phyloP scores from a whole-genome alignment of 2,329 filamentous ascomycete genomes.

The Penicillium sclerotiorum region DNA sequence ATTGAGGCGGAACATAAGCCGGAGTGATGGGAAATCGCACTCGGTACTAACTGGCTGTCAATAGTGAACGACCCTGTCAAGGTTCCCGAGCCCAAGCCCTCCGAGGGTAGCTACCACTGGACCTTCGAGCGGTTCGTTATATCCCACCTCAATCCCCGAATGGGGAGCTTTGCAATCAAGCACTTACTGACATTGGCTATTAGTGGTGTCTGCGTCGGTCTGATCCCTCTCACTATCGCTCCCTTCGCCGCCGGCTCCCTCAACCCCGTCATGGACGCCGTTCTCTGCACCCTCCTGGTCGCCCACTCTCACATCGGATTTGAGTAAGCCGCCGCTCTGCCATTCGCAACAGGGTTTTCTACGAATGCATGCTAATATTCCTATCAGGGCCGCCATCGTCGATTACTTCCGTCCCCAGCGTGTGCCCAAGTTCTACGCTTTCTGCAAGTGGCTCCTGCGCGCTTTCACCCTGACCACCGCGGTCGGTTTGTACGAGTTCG shows the following conservation, averaged over 20 bases:
- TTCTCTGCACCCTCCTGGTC: constrained; percentile 79
- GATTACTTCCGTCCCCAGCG: constrained; percentile 83
- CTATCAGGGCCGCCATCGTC: constrained; percentile 68
- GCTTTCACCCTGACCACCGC: constrained; percentile 77
- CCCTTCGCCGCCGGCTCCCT: constrained; percentile 91
- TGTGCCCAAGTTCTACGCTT: constrained; percentile 67
- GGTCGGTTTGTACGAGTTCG: constrained; percentile 93
- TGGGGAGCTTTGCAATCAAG: background rate
- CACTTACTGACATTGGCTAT: constrained; percentile 8
- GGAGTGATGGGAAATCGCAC: background rate
- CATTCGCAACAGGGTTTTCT: background rate
- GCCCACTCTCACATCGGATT: constrained; percentile 97
- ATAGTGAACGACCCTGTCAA: constrained; percentile 85
- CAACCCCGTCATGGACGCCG: constrained; percentile 84
- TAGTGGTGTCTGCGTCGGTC: constrained; percentile 74
- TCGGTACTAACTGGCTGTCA: constrained; percentile 18
- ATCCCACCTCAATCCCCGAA: background rate
- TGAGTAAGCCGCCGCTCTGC: constrained; percentile 58
- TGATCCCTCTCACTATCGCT: constrained; percentile 84
- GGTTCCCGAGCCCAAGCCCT: constrained; percentile 70
- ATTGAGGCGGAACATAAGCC: constrained; percentile 2
- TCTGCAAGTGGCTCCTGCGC: constrained; percentile 78
- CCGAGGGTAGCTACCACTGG: constrained; percentile 98
- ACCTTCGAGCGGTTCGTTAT: constrained; percentile 73
- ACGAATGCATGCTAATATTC: background rate